These are phyloP conservation scores for Claviceps cyperi DNA, from an alignment of 2,329 filamentous ascomycete genomes.

Conservation along the genomic window DNA sequence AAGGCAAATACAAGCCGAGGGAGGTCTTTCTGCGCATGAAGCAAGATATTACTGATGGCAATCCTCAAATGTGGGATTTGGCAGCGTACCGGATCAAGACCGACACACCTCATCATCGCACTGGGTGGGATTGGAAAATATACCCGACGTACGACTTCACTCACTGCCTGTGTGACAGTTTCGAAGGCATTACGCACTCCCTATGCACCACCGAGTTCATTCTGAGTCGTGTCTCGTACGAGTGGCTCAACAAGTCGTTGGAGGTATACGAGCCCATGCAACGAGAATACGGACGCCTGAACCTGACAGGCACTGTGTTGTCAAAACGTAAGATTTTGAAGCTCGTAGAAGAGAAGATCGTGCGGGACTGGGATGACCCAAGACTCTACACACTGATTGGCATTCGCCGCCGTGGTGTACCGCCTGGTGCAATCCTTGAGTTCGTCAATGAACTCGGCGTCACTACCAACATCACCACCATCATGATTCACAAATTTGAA, in stretches of 20 bases:
- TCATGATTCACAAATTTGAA: conserved; percentile 73
- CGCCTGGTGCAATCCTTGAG: conserved; percentile 73
- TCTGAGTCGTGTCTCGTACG: conserved; percentile 71
- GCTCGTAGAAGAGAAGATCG: conserved; percentile 62
- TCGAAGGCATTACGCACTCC: conserved; percentile 83
- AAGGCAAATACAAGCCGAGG: conserved; percentile 76
- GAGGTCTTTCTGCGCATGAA: conserved; percentile 88
- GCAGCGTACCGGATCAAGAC: conserved; percentile 78
- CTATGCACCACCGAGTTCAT: conserved; percentile 91
- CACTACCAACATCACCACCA: conserved; percentile 65
- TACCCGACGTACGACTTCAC: conserved; percentile 93
- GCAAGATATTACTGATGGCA: conserved; percentile 68
- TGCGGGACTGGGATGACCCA: conserved; percentile 84
- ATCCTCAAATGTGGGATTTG: conserved; percentile 94
- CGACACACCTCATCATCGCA: conserved; percentile 57
- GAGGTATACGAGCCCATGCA: conserved; percentile 89
- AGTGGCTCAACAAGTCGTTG: conserved; percentile 72
- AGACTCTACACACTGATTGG: conserved; percentile 78
- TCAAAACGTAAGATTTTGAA: conserved; percentile 75
- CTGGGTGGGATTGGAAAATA: conserved; percentile 74
- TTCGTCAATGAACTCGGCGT: conserved; percentile 89
- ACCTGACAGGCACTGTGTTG: conserved; percentile 70
- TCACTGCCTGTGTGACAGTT: conserved; percentile 81
- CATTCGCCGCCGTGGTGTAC: conserved; percentile 70
- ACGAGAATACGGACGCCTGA: conserved; percentile 56